Percentiles rank a stretch among this genome's conserved stretches.
phyloP scores from a whole-genome alignment of 2,329 filamentous ascomycete species.

The Colletotrichum tropicicola region DNA sequence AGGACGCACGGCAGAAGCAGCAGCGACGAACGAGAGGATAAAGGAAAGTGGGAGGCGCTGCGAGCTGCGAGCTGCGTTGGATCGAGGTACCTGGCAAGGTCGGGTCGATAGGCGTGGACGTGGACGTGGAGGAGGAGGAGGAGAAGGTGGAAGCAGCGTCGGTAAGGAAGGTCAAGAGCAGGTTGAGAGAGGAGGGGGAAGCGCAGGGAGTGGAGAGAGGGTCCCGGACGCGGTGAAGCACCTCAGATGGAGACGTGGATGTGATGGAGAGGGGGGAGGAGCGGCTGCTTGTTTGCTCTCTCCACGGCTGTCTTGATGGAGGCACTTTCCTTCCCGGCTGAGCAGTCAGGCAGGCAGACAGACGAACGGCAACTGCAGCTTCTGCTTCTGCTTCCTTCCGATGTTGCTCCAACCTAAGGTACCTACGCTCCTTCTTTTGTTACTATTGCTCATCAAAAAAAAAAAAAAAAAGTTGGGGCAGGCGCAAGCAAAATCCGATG shows the following conservation, averaged over 20 bases:
- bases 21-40: not conserved
- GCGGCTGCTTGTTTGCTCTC: no score
- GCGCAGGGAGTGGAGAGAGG: not conserved
- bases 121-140: not conserved
- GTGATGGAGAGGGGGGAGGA: no score
- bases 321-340: no score
- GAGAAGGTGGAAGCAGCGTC: not conserved
- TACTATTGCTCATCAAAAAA: not conserved
- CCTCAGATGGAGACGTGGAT: no score
- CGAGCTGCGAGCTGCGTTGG: not conserved
- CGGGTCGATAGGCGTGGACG: no score
- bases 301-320: no score
- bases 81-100: not conserved
- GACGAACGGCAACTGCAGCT: not conserved
- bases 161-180: not conserved
- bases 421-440: no score
- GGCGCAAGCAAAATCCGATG: conserved; percentile 5
- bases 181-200: not conserved
- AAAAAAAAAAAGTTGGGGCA: not conserved
- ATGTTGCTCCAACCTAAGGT: not conserved
- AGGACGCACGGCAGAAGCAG: not conserved
- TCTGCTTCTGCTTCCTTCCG: not conserved
- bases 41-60: not conserved
- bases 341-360: no score
- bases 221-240: not conserved